Percentiles rank a stretch among this genome's conserved stretches.
Conservation (phyloP, 305 asterid genomes). For the Fraxinus ornus region DNA sequence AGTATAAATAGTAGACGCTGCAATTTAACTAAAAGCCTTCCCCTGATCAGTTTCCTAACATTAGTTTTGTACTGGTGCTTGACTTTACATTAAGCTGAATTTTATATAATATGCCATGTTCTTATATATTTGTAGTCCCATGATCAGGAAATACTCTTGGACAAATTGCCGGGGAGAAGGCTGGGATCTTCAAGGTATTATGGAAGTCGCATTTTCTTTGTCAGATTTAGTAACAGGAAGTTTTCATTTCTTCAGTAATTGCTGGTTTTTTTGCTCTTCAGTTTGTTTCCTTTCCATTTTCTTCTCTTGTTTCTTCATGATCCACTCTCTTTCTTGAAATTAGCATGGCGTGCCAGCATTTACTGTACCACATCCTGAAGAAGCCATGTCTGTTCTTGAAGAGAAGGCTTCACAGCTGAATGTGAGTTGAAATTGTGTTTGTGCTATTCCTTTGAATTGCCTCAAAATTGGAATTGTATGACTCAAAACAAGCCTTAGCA, state of each 20-base stretch:
- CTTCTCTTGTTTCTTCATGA: slow-evolving; percentile 18
- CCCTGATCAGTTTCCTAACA: background rate
- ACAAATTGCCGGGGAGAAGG: slow-evolving; percentile 95
- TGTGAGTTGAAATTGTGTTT: slow-evolving; percentile 50
- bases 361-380: slow-evolving; percentile 90
- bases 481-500: background rate
- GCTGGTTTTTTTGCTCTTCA: background rate
- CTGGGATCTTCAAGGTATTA: slow-evolving; percentile 91
- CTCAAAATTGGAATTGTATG: slow-evolving; percentile 9
- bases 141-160: slow-evolving; percentile 87
- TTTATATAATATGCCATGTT: slow-evolving; percentile 9
- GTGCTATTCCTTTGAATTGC: slow-evolving; percentile 5
- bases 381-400: slow-evolving; percentile 89
- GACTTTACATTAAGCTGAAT: background rate
- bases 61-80: slow-evolving; percentile 8
- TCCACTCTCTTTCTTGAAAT: slow-evolving; percentile 19
- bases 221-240: slow-evolving; percentile 8
- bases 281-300: slow-evolving; percentile 23
- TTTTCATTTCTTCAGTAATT: background rate
- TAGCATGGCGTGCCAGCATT: slow-evolving; percentile 86
- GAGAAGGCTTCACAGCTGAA: slow-evolving; percentile 74
- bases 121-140: slow-evolving; percentile 24
- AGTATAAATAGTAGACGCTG: slow-evolving; percentile 4
- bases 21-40: background rate
- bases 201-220: slow-evolving; percentile 4